Percentiles rank a stretch among this genome's conserved stretches.
Conservation (phyloP, 805 yeast genomes). For the Candida odintsovae region DNA sequence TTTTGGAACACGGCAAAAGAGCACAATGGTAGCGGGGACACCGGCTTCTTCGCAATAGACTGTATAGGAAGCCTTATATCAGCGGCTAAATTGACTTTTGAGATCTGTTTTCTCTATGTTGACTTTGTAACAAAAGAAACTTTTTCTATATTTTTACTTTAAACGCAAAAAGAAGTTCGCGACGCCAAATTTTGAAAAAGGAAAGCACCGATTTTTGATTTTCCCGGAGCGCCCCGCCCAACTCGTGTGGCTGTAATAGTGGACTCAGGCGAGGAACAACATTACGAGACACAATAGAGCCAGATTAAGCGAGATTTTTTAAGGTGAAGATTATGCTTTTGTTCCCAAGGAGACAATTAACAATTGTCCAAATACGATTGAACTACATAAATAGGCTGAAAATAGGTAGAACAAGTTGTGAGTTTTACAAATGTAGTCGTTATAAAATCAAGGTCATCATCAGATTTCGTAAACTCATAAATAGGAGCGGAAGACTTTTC, state of each 20-base stretch:
- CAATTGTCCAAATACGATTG: too few relatives aligned
- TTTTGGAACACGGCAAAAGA: background rate
- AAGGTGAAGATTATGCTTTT: too few relatives aligned
- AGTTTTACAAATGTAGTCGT: background rate
- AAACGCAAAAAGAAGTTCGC: background rate
- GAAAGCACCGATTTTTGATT: background rate
- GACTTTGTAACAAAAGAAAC: background rate
- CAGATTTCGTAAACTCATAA: background rate
- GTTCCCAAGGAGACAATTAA: background rate
- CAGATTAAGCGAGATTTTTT: too few relatives aligned
- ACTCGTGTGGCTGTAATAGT: too few relatives aligned
- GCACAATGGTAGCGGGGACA: background rate
- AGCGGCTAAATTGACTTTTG: background rate
- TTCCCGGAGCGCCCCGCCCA: background rate
- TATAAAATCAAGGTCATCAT: background rate
- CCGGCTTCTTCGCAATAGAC: too few relatives aligned
- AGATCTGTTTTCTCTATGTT: background rate
- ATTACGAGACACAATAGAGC: too few relatives aligned
- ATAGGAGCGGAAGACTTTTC: constrained; percentile 16
- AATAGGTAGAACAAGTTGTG: too few relatives aligned
- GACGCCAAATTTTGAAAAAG: background rate
- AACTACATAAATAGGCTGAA: background rate
- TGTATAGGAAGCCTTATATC: background rate
- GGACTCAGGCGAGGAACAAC: too few relatives aligned
- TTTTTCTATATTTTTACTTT: background rate